Conservation (phyloP, 164 flowering plant genomes). For the Berberis vulgaris region DNA sequence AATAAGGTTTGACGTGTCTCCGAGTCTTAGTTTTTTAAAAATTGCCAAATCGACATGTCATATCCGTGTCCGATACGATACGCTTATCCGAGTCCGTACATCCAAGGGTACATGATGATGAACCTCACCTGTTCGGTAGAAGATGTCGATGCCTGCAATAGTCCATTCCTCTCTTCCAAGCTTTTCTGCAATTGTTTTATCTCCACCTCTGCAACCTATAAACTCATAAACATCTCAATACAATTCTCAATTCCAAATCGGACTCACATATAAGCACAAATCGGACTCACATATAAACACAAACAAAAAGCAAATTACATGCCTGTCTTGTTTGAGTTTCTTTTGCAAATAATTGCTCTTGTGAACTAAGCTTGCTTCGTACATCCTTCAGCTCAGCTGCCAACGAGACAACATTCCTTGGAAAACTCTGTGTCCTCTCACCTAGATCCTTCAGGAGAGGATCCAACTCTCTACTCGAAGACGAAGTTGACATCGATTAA, state of each 20-base stretch:
- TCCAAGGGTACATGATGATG: too few relatives aligned
- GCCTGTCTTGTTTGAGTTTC: slow-evolving; percentile 78
- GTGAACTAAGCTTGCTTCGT: slow-evolving; percentile 54
- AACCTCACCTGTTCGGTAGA: slow-evolving; percentile 53
- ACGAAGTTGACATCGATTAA: slow-evolving; percentile 19
- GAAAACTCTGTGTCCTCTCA: slow-evolving; percentile 73
- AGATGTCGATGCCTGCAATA: slow-evolving; percentile 50
- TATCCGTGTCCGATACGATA: too few relatives aligned
- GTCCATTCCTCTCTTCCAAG: slow-evolving; percentile 62
- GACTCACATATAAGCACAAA: not conserved
- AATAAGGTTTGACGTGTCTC: too few relatives aligned
- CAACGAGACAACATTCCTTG: slow-evolving; percentile 63
- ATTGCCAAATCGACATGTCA: too few relatives aligned
- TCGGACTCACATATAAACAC: not conserved
- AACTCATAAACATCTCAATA: not conserved
- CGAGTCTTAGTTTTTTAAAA: too few relatives aligned
- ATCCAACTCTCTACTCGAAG: slow-evolving; percentile 34
- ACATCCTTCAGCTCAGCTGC: slow-evolving; percentile 89
- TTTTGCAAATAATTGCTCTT: slow-evolving; percentile 55
- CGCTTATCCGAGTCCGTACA: too few relatives aligned
- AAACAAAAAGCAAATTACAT: not conserved
- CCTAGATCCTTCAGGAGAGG: slow-evolving; percentile 80
- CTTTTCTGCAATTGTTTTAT: slow-evolving; percentile 40
- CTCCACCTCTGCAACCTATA: slow-evolving; percentile 69
- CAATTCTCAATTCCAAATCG: not conserved